Base-by-base conservation (phyloP, 2,329 filamentous ascomycete species). In the Acephala macrosclerotiorum region DNA sequence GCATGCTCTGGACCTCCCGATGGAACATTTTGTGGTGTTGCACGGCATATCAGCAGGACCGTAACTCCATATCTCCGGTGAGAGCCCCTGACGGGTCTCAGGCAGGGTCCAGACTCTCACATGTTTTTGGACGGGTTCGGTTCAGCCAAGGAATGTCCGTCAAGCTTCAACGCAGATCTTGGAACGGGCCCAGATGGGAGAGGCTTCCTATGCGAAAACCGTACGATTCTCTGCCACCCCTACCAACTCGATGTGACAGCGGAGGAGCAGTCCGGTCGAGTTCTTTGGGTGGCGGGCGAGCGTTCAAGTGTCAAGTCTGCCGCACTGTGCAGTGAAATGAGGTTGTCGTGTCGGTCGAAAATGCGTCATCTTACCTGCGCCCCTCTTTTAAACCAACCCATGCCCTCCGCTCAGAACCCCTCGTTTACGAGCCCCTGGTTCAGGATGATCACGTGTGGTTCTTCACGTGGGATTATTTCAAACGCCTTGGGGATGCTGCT, bases 81-180 rank as follows among this genome's bases (percentile, higher is more conserved):
- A 16, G 38, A 42, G 14, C 38, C 38, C 38, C 38, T 42, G 38
- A 42, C 12, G 18, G 18, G 18, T 42, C 38, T 42, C 38, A 42
- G 38, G 12, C 38, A n/a, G 38, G 38, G 38, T 42, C 38, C 18
- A 42, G 38, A 42, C 18, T 42, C 40, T 45, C 12, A 8, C 45
- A 25, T 6, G 18, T 11, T 22, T 22, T n/a, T 49, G n/a, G 20
- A 8, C 45, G 18, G 4, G 20, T 22, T 14, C 6, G 4, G 20
- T 22, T 14, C 6, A 6, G n/a, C n/a, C 45, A 49, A 22, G 45
- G 40, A 49, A 49, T n/a, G 45, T 1, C 45, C 45, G 45, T 49
- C 45, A 25, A 49, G n/a, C 25, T 49, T 22, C 45, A 22, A 11
- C 45, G 45, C n/a, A 49, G 45, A 49, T 49, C 45, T 49, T 49